Evolutionary conservation across 148 eudicot genomes (phyloP).

Genomic region (Chenopodium suecicum): DNA sequence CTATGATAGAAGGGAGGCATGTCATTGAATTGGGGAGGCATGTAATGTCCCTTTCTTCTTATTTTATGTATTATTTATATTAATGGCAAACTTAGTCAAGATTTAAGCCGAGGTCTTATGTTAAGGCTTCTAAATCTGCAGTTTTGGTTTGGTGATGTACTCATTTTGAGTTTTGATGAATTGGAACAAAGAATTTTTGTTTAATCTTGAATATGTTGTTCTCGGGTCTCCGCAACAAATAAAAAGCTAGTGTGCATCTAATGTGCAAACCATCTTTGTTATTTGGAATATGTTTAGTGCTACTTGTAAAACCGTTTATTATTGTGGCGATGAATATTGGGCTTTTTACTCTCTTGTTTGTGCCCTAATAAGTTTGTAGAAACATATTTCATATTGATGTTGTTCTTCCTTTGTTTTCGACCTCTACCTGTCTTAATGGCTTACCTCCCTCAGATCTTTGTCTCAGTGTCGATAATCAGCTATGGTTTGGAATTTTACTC

Average conservation of each 20-base stretch:
- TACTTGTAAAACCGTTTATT: no score
- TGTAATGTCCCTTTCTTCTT: conserved; percentile 26
- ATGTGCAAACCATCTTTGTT: no score
- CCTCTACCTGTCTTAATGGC: no score
- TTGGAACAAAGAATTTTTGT: not conserved
- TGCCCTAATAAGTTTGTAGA: no score
- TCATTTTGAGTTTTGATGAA: not conserved
- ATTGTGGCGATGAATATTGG: no score
- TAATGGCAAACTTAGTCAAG: not conserved
- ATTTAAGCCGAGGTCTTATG: not conserved
- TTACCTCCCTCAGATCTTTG: not conserved
- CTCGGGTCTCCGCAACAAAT: not conserved
- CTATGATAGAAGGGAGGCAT: conserved; percentile 67
- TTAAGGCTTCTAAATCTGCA: no score
- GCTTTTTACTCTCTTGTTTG: no score
- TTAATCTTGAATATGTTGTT: not conserved
- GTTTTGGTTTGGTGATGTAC: not conserved
- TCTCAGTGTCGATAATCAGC: not conserved
- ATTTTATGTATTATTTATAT: not conserved
- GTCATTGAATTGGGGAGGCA: conserved; percentile 87
- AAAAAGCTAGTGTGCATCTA: not conserved
- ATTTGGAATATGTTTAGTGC: no score
- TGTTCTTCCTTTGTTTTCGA: no score
- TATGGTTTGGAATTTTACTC: not conserved
- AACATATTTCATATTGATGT: no score